Evolutionary conservation across 768 basidiomycete species (phyloP), one percentile per base, ranked within the genome.

Genomic region (Thelephora aurantiotincta): DNA sequence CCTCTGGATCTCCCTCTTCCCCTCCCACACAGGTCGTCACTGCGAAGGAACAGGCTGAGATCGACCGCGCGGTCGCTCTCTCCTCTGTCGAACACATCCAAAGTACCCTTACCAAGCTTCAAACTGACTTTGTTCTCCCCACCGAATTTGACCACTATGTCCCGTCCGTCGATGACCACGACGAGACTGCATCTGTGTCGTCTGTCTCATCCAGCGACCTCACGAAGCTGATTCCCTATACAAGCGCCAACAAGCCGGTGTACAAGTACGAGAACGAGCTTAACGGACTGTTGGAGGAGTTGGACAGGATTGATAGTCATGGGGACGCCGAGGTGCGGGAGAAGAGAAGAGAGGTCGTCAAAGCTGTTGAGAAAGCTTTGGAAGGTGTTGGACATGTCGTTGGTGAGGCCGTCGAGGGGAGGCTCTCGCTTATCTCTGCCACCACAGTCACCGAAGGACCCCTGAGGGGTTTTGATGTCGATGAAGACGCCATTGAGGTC

Each of bases 261-360:
- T 77, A 77, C 47, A 71, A 68, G 51, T 78, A 81, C 60, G 74
- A 79, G 53, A 71, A 82, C 53, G 69, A 72, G 16, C 62, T 85
- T n/a, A 68, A 68, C 45, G 62, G 67, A 35, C 66, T 87, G 20
- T 61, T 87, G 16, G 55, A 66, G 11, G 65, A 69, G 50, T 66
- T 85, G 20, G 83, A 86, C 54, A 69, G 66, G 0, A 67, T 86
- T 23, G 70, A 77, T 30, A 80, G 77, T 52, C 68, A 65, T 44
- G 83, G 82, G 2, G 74, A 79, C 51, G 65, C 65, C 20, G 65
- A 58, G 9, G 64, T 87, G 41, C 59, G 82, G 43, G 60, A 60
- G 18, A 62, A 54, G 47, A 59, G 83, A 52, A 81, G 76, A 62
- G 68, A 67, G 41, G 65, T 77, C 7, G 82, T 83, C 13, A 57